Evolutionary conservation across 345 rosid genomes (phyloP).

Genomic region (Acer campestre): DNA sequence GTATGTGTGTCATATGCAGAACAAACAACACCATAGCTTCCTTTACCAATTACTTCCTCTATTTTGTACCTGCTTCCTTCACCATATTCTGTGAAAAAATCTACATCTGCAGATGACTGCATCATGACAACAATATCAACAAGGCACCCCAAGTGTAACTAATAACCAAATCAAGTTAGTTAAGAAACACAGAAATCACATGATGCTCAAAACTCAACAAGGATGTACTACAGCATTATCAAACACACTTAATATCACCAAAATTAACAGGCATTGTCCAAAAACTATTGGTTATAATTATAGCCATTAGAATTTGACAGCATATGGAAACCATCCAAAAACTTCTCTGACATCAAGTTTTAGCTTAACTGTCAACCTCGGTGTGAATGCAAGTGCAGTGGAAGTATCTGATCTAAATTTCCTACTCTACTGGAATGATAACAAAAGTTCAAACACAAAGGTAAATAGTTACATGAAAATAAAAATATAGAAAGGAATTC

Average conservation of each 20-base stretch:
- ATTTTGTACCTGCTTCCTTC: conserved; percentile 88
- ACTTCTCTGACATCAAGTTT: conserved; percentile 5
- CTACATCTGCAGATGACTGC: conserved; percentile 78
- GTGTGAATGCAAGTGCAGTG: background rate
- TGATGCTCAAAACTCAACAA: background rate
- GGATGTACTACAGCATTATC: background rate
- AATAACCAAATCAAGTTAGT: conserved; percentile 2
- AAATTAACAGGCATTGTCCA: background rate
- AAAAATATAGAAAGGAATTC: too few relatives aligned
- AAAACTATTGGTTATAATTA: background rate
- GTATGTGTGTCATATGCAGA: conserved; percentile 79
- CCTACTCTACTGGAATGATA: background rate
- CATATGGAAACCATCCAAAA: background rate
- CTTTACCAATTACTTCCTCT: conserved; percentile 94
- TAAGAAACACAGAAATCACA: background rate
- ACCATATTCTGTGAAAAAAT: conserved; percentile 91
- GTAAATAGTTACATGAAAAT: background rate
- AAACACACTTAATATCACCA: conserved; percentile 1
- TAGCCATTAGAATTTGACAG: background rate
- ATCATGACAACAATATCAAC: conserved; percentile 22
- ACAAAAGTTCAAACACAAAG: conserved; percentile 1
- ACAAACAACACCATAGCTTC: conserved; percentile 93
- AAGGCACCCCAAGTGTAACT: background rate
- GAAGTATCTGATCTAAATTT: background rate
- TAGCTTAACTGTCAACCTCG: background rate